These are phyloP conservation scores for Globisporangium cystogenes DNA, from an alignment of 352 stramenopile genomes.

Conservation along the genomic window DNA sequence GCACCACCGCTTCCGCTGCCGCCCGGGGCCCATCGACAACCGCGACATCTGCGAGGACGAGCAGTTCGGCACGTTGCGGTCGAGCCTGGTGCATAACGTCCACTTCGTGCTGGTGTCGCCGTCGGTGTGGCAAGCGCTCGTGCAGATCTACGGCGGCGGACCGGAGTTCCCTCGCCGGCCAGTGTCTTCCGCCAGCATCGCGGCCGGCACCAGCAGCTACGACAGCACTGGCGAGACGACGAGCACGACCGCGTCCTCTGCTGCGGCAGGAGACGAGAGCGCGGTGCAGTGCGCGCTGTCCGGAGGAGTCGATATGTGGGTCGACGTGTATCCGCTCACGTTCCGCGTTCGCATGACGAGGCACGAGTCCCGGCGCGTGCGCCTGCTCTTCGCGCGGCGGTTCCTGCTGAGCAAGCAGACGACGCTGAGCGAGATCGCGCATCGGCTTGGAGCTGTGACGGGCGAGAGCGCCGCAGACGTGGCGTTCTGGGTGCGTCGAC, in stretches of 20 bases:
- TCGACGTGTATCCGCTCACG: constrained; percentile 53
- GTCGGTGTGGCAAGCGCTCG: constrained; percentile 43
- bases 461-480: constrained; percentile 51
- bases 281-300: background rate
- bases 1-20: constrained; percentile 14
- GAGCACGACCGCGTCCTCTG: background rate
- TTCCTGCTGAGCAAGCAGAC: constrained; percentile 34
- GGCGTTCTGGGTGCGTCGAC: constrained; percentile 54
- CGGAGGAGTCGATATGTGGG: constrained; percentile 2
- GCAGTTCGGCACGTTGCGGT: constrained; percentile 31
- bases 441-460: constrained; percentile 44
- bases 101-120: constrained; percentile 46
- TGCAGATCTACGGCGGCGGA: constrained; percentile 48
- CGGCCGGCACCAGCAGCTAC: constrained; percentile 4
- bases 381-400: constrained; percentile 43
- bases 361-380: constrained; percentile 50
- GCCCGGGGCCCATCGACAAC: constrained; percentile 42
- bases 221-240: background rate
- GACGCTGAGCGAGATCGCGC: constrained; percentile 51
- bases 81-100: constrained; percentile 18
- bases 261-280: constrained; percentile 1
- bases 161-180: constrained; percentile 42
- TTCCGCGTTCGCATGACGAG: constrained; percentile 51
- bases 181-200: background rate
- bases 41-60: constrained; percentile 31